Base-by-base conservation (phyloP, 2,329 filamentous ascomycete species). In the Juglanconis oblonga region DNA sequence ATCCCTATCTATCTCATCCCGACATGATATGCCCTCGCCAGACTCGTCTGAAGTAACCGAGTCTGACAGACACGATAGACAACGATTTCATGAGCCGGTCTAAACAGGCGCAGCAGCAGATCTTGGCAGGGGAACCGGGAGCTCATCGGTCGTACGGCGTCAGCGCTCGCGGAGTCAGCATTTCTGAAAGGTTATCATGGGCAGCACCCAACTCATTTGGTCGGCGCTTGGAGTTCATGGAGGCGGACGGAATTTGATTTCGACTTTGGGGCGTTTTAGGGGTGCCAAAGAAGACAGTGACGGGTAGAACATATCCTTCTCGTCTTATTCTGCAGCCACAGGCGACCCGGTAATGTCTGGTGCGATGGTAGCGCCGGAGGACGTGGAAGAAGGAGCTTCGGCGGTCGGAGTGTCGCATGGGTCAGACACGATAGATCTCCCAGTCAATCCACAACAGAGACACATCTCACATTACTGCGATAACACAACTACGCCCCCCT, bases 391-490 rank as follows among this genome's bases (percentile, higher is more conserved):
- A 6, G 13, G n/a, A 11, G 10, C 42, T 57, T 61, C 8, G 50
- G 38, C 36, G 31, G 44, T 29, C 24, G 50, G 29, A 53, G 40
- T 31, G 9, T 51, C 40, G 51, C 42, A 49, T 44, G 50, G 40
- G 51, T 55, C 55, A 58, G 49, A 57, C 55, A 51, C 48, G 52
- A 55, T 55, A 62, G 51, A 62, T 62, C 59, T 59, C 59, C 58
- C 55, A 61, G 54, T 62, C 45, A 58, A 3, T 14, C 9, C 31
- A 44, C 14, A 44, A 3, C 10, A 52, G 24, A 53, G 38, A 42
- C 11, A 24, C 24, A 24, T 24, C 24, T 24, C 24, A 24, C 24
- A 24, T 24, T 24, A 24, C 24, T 24, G 24, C 24, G 24, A 24
- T 24, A 24, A 24, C 24, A 24, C 24, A 24, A 24, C 24, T 24